Conservation (phyloP, 2,329 filamentous ascomycete genomes). For the Clarireedia monteithiana region DNA sequence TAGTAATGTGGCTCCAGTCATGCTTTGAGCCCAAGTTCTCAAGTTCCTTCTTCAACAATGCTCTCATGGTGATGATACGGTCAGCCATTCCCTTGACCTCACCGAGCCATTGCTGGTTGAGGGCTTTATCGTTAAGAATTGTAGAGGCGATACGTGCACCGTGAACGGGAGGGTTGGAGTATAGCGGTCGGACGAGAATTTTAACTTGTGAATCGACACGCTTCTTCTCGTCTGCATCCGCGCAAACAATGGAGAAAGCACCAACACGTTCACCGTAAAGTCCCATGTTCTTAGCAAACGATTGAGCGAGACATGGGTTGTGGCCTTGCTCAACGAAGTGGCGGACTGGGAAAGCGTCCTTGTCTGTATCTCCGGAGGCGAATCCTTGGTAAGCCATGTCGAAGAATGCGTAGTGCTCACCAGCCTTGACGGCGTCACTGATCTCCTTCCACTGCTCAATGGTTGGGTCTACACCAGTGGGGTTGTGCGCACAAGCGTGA, state of each 20-base stretch:
- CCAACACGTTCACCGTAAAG: slow-evolving; percentile 98
- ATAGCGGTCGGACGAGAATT: slow-evolving; percentile 91
- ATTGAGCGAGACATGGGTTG: slow-evolving; percentile 80
- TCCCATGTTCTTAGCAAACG: slow-evolving; percentile 99
- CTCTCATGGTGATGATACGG: slow-evolving; percentile 97
- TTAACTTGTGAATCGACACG: slow-evolving; percentile 96
- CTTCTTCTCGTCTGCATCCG: slow-evolving; percentile 83
- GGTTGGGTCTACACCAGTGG: slow-evolving; percentile 91
- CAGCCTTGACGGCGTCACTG: slow-evolving; percentile 75
- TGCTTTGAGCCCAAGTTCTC: slow-evolving; percentile 92
- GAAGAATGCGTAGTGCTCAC: slow-evolving; percentile 91
- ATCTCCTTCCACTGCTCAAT: slow-evolving; percentile 89
- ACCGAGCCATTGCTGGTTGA: slow-evolving; percentile 89
- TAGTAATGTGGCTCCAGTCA: slow-evolving; percentile 98
- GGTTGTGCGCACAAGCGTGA: slow-evolving; percentile 97
- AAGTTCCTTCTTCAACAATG: slow-evolving; percentile 87
- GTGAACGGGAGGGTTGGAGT: slow-evolving; percentile 97
- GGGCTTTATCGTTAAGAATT: slow-evolving; percentile 76
- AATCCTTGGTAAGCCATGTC: slow-evolving; percentile 99
- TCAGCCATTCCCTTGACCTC: slow-evolving; percentile 99
- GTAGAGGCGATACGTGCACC: slow-evolving; percentile 88
- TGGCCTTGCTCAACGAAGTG: slow-evolving; percentile 92
- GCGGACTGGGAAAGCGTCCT: slow-evolving; percentile 87
- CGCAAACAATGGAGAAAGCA: slow-evolving; percentile 87
- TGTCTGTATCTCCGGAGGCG: slow-evolving; percentile 83